Evolutionary conservation across 75 land plant species (phyloP).

Genomic region (Pinus albicaulis): DNA sequence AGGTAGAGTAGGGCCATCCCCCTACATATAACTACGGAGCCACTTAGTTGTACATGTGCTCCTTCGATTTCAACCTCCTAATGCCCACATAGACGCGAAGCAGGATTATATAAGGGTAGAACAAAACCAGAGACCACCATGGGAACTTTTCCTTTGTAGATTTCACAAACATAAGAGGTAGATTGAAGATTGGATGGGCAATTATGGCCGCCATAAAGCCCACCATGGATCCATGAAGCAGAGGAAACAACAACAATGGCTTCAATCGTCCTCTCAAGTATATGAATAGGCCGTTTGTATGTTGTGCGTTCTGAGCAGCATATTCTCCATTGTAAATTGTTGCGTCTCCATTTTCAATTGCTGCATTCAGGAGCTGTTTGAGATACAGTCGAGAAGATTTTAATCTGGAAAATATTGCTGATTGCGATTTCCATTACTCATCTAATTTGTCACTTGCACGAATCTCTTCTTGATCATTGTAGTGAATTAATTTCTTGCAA

Average conservation of each 20-base stretch:
- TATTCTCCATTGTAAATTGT: no score
- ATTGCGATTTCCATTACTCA: no score
- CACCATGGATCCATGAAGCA: conserved; percentile 59
- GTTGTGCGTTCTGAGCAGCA: no score
- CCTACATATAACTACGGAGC: conserved; percentile 76
- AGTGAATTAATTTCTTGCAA: no score
- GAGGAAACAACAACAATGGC: conserved; percentile 17
- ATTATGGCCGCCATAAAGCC: conserved; percentile 52
- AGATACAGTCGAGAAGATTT: no score
- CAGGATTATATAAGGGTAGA: conserved; percentile 48
- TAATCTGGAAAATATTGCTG: no score
- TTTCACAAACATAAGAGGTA: conserved; percentile 64
- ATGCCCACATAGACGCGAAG: conserved; percentile 42
- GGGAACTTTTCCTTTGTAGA: conserved; percentile 58
- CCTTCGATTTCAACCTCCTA: conserved; percentile 44
- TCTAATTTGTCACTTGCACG: no score
- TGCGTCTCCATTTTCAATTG: no score
- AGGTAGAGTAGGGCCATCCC: conserved; percentile 67
- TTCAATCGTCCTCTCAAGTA: neutral
- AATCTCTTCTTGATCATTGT: no score
- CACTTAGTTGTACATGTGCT: conserved; percentile 60
- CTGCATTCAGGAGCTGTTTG: no score
- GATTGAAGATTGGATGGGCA: conserved; percentile 58
- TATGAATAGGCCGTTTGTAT: neutral
- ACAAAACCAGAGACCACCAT: conserved; percentile 64